Percentiles rank a stretch among this genome's conserved stretches.
These are phyloP conservation scores for Pugionium dolabratum DNA, from an alignment of 345 rosid genomes.

Conservation along the genomic window DNA sequence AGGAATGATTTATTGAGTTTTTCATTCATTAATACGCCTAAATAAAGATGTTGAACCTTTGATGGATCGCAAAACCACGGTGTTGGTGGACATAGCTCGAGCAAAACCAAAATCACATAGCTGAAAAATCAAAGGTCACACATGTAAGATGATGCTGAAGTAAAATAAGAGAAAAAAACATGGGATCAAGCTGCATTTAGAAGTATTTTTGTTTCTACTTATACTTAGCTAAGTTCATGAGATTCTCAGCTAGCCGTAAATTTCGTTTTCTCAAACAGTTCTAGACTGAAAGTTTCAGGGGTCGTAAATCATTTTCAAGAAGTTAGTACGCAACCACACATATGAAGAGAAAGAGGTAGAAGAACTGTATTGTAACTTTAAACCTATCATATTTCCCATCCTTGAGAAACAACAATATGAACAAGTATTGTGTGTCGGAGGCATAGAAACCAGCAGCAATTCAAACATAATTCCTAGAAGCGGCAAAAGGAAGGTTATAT, in stretches of 20 bases:
- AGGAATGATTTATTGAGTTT: slow-evolving; percentile 14
- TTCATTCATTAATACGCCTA: slow-evolving; percentile 44
- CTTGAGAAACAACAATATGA: neutral
- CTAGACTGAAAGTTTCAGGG: neutral
- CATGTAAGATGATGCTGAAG: slow-evolving; percentile 24
- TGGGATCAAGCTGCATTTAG: slow-evolving; percentile 27
- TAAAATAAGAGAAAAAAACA: slow-evolving; percentile 10
- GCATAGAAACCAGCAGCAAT: slow-evolving; percentile 16
- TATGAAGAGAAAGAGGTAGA: neutral
- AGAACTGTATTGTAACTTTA: neutral
- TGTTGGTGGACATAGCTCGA: slow-evolving; percentile 97
- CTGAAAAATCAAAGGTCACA: slow-evolving; percentile 46
- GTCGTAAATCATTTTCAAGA: slow-evolving; percentile 10
- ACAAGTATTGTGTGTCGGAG: neutral
- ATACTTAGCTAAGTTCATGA: slow-evolving; percentile 11
- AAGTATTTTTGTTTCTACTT: slow-evolving; percentile 2
- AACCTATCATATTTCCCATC: neutral
- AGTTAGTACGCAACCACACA: too few species aligned
- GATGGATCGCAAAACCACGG: slow-evolving; percentile 91
- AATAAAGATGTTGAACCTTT: slow-evolving; percentile 66
- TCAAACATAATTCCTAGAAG: neutral
- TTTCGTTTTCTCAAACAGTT: slow-evolving; percentile 14
- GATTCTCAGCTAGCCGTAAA: slow-evolving; percentile 2
- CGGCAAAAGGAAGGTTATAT: slow-evolving; percentile 26
- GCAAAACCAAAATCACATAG: slow-evolving; percentile 99